Evolutionary conservation across 2,329 filamentous ascomycete species (phyloP).

Genomic region (Cytospora leucostoma): DNA sequence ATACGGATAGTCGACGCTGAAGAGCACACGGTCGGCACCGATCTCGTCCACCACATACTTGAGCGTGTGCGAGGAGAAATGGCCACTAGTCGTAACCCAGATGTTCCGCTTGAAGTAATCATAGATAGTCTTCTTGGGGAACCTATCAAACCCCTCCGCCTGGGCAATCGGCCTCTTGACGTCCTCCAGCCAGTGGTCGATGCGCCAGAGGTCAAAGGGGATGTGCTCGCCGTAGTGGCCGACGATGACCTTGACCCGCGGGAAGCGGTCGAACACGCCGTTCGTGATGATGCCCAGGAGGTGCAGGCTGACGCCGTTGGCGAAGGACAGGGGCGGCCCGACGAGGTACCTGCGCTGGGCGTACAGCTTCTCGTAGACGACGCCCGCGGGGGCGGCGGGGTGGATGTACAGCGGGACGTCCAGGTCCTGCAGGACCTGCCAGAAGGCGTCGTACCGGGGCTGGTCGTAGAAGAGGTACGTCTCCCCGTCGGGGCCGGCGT

Average conservation of each 20-base stretch:
- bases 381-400: conserved; percentile 57
- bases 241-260: conserved; percentile 48
- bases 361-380: conserved; percentile 41
- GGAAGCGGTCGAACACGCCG: conserved; percentile 52
- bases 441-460: conserved; percentile 62
- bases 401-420: conserved; percentile 68
- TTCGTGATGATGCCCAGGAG: conserved; percentile 53
- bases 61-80: conserved; percentile 56
- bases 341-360: conserved; percentile 60
- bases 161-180: conserved; percentile 31
- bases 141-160: conserved; percentile 51
- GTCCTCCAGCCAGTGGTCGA: conserved; percentile 58
- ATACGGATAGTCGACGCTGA: conserved; percentile 56
- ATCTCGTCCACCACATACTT: conserved; percentile 52
- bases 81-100: conserved; percentile 59
- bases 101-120: conserved; percentile 58
- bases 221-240: conserved; percentile 53
- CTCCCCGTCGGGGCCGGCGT: conserved; percentile 58
- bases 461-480: conserved; percentile 66
- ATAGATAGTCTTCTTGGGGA: conserved; percentile 50
- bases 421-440: conserved; percentile 57
- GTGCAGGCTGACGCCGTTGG: conserved; percentile 60
- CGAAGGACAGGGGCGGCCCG: conserved; percentile 60
- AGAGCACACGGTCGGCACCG: conserved; percentile 52
- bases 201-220: conserved; percentile 52